Evolutionary conservation across 1,284 basidiomycete species (phyloP).

Genomic region (Tilletia caries): DNA sequence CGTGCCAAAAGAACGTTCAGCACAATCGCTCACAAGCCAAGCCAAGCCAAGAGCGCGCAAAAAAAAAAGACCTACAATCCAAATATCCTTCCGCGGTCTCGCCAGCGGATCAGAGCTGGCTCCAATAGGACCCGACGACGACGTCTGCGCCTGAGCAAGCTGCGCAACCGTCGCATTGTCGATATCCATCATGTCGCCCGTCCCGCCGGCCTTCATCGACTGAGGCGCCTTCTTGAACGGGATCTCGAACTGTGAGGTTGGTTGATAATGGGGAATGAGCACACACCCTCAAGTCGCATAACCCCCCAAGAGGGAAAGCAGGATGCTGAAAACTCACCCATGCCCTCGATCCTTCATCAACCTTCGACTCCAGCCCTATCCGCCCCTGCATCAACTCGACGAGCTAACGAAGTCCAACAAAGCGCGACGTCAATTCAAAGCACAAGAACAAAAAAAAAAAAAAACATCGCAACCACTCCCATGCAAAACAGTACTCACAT

Average conservation of each 20-base stretch:
- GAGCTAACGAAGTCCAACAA: conserved; percentile 16
- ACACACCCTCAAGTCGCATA: neutral
- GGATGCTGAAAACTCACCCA: too few species aligned
- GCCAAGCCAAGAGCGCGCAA: too few species aligned
- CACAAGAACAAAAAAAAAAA: neutral
- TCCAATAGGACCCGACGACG: conserved; percentile 14
- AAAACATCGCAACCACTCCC: neutral
- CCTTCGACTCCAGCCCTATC: conserved; percentile 44
- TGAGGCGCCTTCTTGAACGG: conserved; percentile 37
- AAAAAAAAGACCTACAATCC: conserved; percentile 34
- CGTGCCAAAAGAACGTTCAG: too few species aligned
- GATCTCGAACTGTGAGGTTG: conserved; percentile 33
- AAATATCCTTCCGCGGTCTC: conserved; percentile 43
- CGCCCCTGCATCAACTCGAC: conserved; percentile 47
- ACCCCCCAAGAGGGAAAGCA: too few species aligned
- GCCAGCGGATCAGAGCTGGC: conserved; percentile 36
- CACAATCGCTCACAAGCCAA: too few species aligned
- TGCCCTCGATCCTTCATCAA: conserved; percentile 46
- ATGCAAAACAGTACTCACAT: too few species aligned
- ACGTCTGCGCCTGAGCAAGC: conserved; percentile 18
- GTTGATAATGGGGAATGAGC: neutral
- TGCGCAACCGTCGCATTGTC: conserved; percentile 23
- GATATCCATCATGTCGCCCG: conserved; percentile 28
- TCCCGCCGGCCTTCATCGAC: conserved; percentile 23
- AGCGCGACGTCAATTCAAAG: neutral